These are phyloP conservation scores for Polytrichum commune DNA, from an alignment of 225 moss, liverwort and hornwort species.

Conservation along the genomic window DNA sequence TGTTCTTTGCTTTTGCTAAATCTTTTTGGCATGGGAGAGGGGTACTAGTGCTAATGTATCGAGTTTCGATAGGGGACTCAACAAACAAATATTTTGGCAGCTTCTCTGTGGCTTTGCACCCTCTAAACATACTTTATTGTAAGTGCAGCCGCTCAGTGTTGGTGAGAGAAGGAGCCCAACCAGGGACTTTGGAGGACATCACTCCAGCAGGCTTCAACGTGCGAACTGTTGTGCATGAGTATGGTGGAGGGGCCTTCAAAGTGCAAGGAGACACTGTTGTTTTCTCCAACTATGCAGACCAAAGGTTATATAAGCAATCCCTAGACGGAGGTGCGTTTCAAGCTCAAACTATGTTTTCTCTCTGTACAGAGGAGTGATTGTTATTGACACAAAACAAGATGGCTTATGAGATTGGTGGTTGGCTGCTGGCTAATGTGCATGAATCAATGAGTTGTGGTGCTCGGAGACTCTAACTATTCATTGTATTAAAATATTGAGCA, in stretches of 20 bases:
- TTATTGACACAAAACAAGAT: too few species aligned
- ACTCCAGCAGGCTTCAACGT: conserved; percentile 72
- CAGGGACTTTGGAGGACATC: conserved; percentile 67
- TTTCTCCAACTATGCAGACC: conserved; percentile 85
- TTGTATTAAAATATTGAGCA: too few species aligned
- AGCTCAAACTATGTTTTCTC: neutral
- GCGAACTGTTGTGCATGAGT: conserved; percentile 81
- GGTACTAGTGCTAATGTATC: too few species aligned
- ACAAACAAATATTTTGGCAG: too few species aligned
- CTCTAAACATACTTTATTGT: neutral
- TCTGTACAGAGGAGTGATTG: neutral
- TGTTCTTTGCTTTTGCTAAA: too few species aligned
- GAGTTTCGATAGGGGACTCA: too few species aligned
- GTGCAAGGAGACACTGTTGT: conserved; percentile 55
- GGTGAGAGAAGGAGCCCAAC: conserved; percentile 56
- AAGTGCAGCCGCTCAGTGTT: conserved; percentile 72
- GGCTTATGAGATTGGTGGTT: too few species aligned
- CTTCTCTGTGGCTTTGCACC: too few species aligned
- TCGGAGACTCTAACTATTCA: too few species aligned
- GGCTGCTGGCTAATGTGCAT: too few species aligned
- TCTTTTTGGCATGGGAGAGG: too few species aligned
- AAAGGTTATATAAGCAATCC: conserved; percentile 80
- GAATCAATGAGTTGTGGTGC: too few species aligned
- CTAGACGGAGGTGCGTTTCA: conserved; percentile 56
- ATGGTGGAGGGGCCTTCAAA: conserved; percentile 75